These are phyloP conservation scores for Apiotrichum gamsii DNA, from an alignment of 1,284 basidiomycete genomes.

Conservation along the genomic window DNA sequence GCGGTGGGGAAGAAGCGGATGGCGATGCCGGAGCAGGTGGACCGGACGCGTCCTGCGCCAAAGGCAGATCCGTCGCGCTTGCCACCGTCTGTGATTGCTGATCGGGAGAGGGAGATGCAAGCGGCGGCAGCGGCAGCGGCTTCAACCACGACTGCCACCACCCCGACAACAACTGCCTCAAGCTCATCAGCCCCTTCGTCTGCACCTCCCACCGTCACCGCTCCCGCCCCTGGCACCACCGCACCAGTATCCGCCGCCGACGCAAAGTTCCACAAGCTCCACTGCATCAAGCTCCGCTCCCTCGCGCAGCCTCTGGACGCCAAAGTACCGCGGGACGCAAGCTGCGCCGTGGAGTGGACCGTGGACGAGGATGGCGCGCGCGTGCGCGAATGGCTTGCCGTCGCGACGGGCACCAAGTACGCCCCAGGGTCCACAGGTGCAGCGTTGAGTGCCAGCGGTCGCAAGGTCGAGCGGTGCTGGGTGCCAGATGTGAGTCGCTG, in stretches of 20 bases:
- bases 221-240: background rate
- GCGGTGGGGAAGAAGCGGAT: conserved; percentile 15
- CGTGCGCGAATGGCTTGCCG: conserved; percentile 17
- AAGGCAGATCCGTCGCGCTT: conserved; percentile 16
- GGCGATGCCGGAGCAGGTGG: conserved; percentile 25
- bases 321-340: conserved; percentile 6
- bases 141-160: background rate
- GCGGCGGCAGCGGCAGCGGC: background rate
- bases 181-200: background rate
- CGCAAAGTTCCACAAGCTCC: conserved; percentile 36
- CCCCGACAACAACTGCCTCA: background rate
- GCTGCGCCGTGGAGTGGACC: conserved; percentile 33
- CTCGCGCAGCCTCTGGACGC: conserved; percentile 26
- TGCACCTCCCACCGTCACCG: too few species aligned
- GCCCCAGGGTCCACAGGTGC: conserved; percentile 13
- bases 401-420: conserved; percentile 9
- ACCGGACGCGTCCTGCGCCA: conserved; percentile 13
- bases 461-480: conserved; percentile 19
- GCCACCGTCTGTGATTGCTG: conserved; percentile 15
- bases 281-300: conserved; percentile 29
- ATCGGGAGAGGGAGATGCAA: background rate
- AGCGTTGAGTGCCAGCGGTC: background rate
- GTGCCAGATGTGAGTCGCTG: conserved; percentile 23
- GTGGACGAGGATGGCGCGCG: conserved; percentile 12
- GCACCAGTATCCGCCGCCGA: conserved; percentile 5